Conservation (phyloP, 768 basidiomycete species). For the Amanita fuliginea region DNA sequence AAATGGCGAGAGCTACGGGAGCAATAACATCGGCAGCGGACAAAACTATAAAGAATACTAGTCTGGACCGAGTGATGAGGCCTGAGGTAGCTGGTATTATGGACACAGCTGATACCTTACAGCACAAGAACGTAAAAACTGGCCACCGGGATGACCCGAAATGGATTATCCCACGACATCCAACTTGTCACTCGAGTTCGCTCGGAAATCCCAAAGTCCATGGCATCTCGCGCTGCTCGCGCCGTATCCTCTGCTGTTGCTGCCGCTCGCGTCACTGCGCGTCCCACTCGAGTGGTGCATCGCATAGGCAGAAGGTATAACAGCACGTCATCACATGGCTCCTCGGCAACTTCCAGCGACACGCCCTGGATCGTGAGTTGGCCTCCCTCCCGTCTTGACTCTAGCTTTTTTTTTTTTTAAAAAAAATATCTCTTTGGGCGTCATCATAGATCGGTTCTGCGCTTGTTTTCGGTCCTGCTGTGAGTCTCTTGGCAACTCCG, state of each 20-base stretch:
- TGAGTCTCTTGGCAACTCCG: neutral
- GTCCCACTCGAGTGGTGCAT: conserved; percentile 2
- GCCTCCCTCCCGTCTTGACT: neutral
- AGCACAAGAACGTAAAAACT: too few relatives aligned
- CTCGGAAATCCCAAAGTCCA: conserved; percentile 4
- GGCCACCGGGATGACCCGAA: conserved; percentile 8
- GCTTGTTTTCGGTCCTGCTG: conserved; percentile 9
- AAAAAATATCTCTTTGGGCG: too few relatives aligned
- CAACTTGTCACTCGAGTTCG: neutral
- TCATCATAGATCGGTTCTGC: conserved; percentile 10
- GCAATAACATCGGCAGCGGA: too few relatives aligned
- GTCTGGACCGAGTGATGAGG: too few relatives aligned
- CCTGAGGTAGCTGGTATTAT: too few relatives aligned
- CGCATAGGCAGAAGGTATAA: conserved; percentile 5
- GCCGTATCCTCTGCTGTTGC: conserved; percentile 3
- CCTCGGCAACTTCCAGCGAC: conserved; percentile 8
- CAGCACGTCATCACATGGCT: conserved; percentile 9
- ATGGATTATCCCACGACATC: conserved; percentile 1
- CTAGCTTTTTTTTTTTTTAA: too few relatives aligned
- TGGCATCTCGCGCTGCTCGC: conserved; percentile 9
- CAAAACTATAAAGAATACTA: too few relatives aligned
- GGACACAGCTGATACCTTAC: too few relatives aligned
- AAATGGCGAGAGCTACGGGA: too few relatives aligned
- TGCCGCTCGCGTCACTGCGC: conserved; percentile 5
- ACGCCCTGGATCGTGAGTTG: conserved; percentile 11